These are phyloP conservation scores for Fusarium liriodendri DNA, from an alignment of 2,329 filamentous ascomycete species.

Conservation along the genomic window DNA sequence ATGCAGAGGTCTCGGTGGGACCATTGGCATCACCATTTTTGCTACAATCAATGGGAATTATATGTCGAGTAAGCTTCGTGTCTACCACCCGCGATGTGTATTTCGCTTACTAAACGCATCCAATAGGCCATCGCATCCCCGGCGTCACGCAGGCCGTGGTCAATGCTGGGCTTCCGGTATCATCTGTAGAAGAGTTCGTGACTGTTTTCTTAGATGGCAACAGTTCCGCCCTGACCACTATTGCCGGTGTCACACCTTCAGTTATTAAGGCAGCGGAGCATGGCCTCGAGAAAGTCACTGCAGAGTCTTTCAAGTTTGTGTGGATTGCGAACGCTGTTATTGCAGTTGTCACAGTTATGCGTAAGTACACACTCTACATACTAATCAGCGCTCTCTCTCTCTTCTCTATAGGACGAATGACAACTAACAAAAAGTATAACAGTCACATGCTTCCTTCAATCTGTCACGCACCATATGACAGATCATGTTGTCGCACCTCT, in stretches of 20 bases:
- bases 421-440: neutral
- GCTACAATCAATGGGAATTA: neutral
- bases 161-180: neutral
- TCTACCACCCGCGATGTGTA: neutral
- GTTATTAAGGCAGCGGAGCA: neutral
- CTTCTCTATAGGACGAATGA: neutral
- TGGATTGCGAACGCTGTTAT: slow-evolving; percentile 2
- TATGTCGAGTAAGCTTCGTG: neutral
- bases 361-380: neutral
- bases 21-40: neutral
- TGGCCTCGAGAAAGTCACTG: neutral
- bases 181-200: neutral
- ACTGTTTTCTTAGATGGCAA: neutral
- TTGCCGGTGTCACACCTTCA: neutral
- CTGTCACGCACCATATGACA: neutral
- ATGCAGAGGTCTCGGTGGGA: neutral
- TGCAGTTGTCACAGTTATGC: neutral
- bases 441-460: slow-evolving; percentile 3
- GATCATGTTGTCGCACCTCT: neutral
- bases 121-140: neutral
- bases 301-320: neutral
- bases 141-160: neutral
- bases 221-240: neutral
- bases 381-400: neutral
- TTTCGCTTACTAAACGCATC: neutral